Base-by-base conservation (phyloP, 2,329 filamentous ascomycete genomes). In the Dactylonectria macrodidyma region DNA sequence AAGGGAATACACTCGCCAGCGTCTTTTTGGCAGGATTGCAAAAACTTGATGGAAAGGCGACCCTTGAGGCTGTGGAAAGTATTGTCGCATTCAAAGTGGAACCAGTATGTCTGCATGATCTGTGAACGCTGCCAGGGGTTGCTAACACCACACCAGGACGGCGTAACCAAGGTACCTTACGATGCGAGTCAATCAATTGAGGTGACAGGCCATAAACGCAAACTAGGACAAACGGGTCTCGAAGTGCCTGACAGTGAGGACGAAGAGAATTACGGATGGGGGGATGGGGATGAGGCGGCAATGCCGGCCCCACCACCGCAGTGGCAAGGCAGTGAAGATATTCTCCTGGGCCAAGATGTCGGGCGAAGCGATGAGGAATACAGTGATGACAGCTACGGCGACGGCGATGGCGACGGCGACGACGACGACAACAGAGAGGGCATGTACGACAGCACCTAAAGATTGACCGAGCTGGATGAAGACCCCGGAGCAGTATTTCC, bases 261-360 rank as follows among this genome's bases (percentile, higher is more conserved):
- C 34, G 90, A 92, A 66, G 91, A 93, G 70, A 89, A 93, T 74
- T 93, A 93, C 75, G 91, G 91, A 14, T 94, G 92, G 92, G 87
- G 87, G 46, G 88, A 92, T 59, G 88, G 89, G 51, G 90, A 91
- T 73, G 90, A 92, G 64, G 86, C 88, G 62, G 85, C 87, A 58
- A 81, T 90, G 73, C 89, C 89, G 11, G 82, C 81, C 3, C 87
- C 86, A 79, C 89, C 89, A n/a, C 88, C 89, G 9, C 89, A 91
- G 77, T 91, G 89, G 88, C 89, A 91, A 79, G 90, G 89, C 22
- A 91, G 89, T 72, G 89, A 92, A 74, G 90, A 91, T 74, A 81
- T 91, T 51, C 80, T 91, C 41, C 81, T 90, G 5, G 85, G 85
- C 56, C 83, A 84, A 51, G 78, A 82, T 10, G 79, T 85, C 58